Base-by-base conservation (phyloP, 352 stramenopile genomes). In the Aphanomyces euteiches region DNA sequence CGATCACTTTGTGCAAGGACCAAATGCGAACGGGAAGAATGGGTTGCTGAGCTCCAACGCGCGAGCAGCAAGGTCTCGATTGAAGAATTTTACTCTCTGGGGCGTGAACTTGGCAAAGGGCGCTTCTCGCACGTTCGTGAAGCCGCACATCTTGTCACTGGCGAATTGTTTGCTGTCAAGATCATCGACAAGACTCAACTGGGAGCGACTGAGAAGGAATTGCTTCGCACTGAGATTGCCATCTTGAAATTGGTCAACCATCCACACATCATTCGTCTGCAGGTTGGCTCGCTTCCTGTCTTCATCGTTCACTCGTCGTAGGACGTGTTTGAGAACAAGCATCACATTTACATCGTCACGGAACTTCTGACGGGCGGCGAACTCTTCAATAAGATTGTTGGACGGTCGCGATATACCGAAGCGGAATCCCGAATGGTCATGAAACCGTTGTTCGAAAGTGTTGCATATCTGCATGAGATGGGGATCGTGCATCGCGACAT, bases 261-360 rank as follows among this genome's bases (percentile, higher is more conserved):
- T 76, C 84, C 84, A 10, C 89, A 96, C 72, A 95, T 97, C 67
- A 93, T 97, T 38, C 79, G 74, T 0, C 74, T 95, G 15, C 74
- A 88, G 53, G 60, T 73, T 48, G 15, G 45, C 7, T n/a, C 6
- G 19, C n/a, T 45, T 21, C 61, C 1, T 15, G 37, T 57, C 12
- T 6, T 13, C 70, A 47, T 12, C n/a, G 75, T 15, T 74, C 82
- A 57, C 19, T 50, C 73, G 59, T 59, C 86, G 57, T 72, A 85
- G 68, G 93, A 97, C 41, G 87, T 97, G n/a, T 98, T 96, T 75
- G 93, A 98, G 67, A 87, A 90, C 66, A 85, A 89, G 37, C 85
- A 95, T 75, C 80, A 93, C 73, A 97, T 99, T 72, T 99, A 98
- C 81, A 94, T 99, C 54, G 96, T 99, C 37, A 98, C 98, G 76